Evolutionary conservation across 345 rosid species (phyloP).

Genomic region (Gossypium rotundifolium): DNA sequence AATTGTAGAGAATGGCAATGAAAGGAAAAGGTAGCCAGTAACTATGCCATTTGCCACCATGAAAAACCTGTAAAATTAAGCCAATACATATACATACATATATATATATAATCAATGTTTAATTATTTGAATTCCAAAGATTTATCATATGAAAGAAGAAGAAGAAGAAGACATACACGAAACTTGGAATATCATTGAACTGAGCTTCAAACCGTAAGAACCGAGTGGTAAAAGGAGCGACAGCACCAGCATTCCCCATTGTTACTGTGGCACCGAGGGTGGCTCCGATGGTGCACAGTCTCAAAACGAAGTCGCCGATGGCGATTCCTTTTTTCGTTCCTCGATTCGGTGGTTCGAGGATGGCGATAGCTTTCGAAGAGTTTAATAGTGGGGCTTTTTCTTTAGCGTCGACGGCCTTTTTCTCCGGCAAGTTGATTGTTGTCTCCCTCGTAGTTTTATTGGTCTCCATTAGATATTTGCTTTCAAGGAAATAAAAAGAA

Average conservation of each 20-base stretch:
- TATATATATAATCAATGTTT: too few relatives aligned
- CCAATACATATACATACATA: too few relatives aligned
- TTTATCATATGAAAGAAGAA: too few relatives aligned
- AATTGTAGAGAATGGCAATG: constrained; percentile 46
- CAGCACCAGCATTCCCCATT: constrained; percentile 37
- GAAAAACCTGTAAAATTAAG: constrained; percentile 35
- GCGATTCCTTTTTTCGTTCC: constrained; percentile 39
- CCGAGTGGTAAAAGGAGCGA: constrained; percentile 57
- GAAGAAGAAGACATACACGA: not conserved
- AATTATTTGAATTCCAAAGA: too few relatives aligned
- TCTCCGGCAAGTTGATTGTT: constrained; percentile 13
- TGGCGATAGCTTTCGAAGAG: not conserved
- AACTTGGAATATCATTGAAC: constrained; percentile 34
- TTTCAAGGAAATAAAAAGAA: too few relatives aligned
- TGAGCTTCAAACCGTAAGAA: constrained; percentile 56
- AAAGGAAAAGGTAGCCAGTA: constrained; percentile 42
- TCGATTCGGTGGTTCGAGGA: not conserved
- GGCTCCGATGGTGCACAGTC: constrained; percentile 34
- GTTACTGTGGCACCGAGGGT: constrained; percentile 34
- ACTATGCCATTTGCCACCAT: constrained; percentile 32
- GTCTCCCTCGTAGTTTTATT: not conserved
- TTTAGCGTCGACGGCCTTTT: constrained; percentile 13
- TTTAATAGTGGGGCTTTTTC: constrained; percentile 19
- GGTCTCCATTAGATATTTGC: too few relatives aligned
- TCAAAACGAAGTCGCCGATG: constrained; percentile 40